A percentile compares a stretch with the other conserved stretches of the same genome.
Evolutionary conservation across 2,329 filamentous ascomycete genomes (phyloP).

Genomic region (Penicillium brevicompactum): DNA sequence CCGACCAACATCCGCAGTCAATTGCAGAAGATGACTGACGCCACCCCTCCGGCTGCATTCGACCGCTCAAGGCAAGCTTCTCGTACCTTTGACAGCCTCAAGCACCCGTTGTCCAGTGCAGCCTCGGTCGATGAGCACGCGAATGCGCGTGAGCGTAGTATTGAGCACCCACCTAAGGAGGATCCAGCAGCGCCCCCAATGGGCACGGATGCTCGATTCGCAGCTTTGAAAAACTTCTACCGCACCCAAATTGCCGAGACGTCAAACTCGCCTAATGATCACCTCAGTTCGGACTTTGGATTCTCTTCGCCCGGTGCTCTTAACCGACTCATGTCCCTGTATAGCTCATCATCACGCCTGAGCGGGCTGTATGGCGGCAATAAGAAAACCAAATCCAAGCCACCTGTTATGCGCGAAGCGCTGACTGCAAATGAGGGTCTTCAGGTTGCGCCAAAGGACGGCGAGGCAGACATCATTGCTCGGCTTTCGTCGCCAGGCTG

Average conservation of each 20-base stretch:
- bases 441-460: constrained; percentile 60
- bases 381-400: constrained; percentile 68
- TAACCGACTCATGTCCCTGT: constrained; percentile 87
- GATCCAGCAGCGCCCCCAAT: constrained; percentile 43
- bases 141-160: constrained; percentile 28
- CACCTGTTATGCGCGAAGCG: constrained; percentile 79
- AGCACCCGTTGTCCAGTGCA: constrained; percentile 41
- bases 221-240: constrained; percentile 77
- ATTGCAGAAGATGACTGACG: constrained; percentile 67
- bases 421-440: constrained; percentile 71
- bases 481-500: constrained; percentile 54
- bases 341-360: constrained; percentile 61
- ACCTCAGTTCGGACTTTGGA: constrained; percentile 52
- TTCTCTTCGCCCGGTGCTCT: constrained; percentile 78
- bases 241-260: constrained; percentile 72
- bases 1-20: constrained; percentile 84
- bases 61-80: constrained; percentile 40
- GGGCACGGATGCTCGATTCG: constrained; percentile 71
- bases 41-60: constrained; percentile 23
- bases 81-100: constrained; percentile 41
- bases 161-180: constrained; percentile 38
- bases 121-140: constrained; percentile 38
- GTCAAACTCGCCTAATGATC: constrained; percentile 54
- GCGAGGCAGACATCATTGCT: constrained; percentile 62
- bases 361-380: constrained; percentile 57